Evolutionary conservation across 2,329 filamentous ascomycete species (phyloP), one percentile per base, ranked within the genome.

Genomic region (Neonectria coccinea): DNA sequence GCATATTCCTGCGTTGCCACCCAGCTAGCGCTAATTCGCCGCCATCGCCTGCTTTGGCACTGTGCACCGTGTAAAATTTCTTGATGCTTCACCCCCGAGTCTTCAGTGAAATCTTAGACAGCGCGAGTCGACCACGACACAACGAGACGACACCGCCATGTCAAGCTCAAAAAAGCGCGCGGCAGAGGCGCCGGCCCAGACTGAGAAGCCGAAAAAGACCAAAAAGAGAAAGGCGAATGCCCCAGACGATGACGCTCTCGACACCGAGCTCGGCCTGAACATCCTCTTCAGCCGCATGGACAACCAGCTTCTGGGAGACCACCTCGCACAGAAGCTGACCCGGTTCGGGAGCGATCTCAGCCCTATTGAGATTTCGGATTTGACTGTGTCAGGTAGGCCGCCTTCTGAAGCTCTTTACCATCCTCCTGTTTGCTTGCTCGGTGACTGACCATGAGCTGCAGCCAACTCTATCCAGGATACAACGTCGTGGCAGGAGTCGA

Each of bases 241-340:
- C 82, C 86, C 64, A 70, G 84, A 88, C 45, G 87, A 90, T 52
- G 83, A 82, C 25, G 80, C 85, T 29, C 77, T 90, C 62, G 89
- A 93, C 75, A 85, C 88, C 47, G 88, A 93, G 72, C 87, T 90
- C 36, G 90, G 91, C 7, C 82, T 97, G 70, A 97, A 97, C 80
- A 89, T 88, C 68, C 88, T 92, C 4, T 92, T 97, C 76, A 88
- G 89, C 48, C 88, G 89, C 65, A 94, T 97, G 90, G 93, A 97
- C 78, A 90, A 88, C 65, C 88, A 90, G 69, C 84, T 97, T 45
- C 82, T 97, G 51, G 92, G 94, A 2, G 95, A 97, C 77, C 90
- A 97, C 77, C 84, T 97, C 66, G 92, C 92, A 7, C 91, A 96
- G 75, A 88, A 92, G 75, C 91, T 92, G 57, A 88, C 86, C 68